Percentiles rank a stretch among this genome's conserved stretches.
These are phyloP conservation scores for Lipomyces yamadae DNA, from an alignment of 805 yeast species.

Conservation along the genomic window DNA sequence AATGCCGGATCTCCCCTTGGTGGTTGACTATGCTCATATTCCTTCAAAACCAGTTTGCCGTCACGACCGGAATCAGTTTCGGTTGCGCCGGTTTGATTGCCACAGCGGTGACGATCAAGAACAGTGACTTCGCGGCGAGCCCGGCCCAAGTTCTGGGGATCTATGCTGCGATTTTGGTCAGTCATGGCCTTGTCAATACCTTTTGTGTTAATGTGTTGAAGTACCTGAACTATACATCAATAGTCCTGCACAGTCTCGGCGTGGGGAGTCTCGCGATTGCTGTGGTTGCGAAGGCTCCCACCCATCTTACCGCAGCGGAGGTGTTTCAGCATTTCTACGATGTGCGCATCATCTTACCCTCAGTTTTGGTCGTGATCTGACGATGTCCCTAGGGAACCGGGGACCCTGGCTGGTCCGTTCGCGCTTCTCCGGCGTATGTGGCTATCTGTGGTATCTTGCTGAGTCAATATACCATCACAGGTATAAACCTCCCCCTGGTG, in stretches of 20 bases:
- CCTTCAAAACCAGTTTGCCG: slow-evolving; percentile 27
- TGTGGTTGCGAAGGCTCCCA: neutral
- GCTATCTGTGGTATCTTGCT: slow-evolving; percentile 23
- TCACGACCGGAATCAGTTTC: slow-evolving; percentile 37
- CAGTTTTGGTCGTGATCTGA: neutral
- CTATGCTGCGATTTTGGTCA: neutral
- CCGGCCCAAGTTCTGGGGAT: neutral
- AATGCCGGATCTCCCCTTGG: slow-evolving; percentile 2
- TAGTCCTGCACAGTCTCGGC: neutral
- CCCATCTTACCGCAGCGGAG: neutral
- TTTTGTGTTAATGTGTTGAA: neutral
- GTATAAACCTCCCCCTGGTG: slow-evolving; percentile 20
- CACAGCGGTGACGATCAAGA: slow-evolving; percentile 29
- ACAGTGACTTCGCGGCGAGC: slow-evolving; percentile 17
- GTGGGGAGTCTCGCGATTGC: neutral
- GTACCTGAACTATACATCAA: neutral
- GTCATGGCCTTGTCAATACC: neutral
- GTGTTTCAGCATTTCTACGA: neutral
- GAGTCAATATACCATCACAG: neutral
- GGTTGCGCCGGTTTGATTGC: slow-evolving; percentile 36
- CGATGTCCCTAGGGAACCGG: slow-evolving; percentile 6
- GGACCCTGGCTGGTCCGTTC: slow-evolving; percentile 33
- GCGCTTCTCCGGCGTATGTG: slow-evolving; percentile 39
- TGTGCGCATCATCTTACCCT: neutral
- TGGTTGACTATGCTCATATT: slow-evolving; percentile 2